Base-by-base conservation (phyloP, 805 yeast species). In the Scheffersomyces lignosus region DNA sequence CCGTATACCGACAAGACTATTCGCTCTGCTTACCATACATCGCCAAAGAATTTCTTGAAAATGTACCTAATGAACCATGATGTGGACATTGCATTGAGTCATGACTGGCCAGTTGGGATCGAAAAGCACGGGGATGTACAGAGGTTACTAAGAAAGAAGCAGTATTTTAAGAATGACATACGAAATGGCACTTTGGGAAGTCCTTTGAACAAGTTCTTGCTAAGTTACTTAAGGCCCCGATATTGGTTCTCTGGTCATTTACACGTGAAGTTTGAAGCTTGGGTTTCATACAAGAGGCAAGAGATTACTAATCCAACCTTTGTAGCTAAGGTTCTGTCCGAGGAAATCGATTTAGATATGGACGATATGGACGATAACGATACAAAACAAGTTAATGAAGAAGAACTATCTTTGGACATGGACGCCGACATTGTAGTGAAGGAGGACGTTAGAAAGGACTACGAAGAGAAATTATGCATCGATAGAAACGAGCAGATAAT, bases 71-170 rank as follows among this genome's bases (percentile, higher is more conserved):
- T 75, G 40, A 40, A 48, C 9, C 43, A 43, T 4, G 41, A 48
- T 9, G 31, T 78, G 4, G 85, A 87, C 47, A 55, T 89, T 1
- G 70, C 83, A 55, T 42, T 91, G 36, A 77, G 87, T 22, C 99
- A 93, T 60, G 99, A 93, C 64, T 93, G 99, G 99, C 99, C 99
- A 0, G 80, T 71, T 27, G 87, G 85, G 3, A 80, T 90, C 7
- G 83, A 74, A 29, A 61, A 77, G 4, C 62, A 75, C 56, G 98
- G 97, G 0, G 58, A 85, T 49, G 13, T 68, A n/a, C 44, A 57
- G 0, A 39, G 48, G 16, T 62, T 93, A 8, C 49, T 91, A 16
- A 51, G 54, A 18, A 45, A 49, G 9, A 93, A 93, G 56, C 87
- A 84, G 0, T 84, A 72, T 51, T 86, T 93, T 57, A 66, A 62